Conservation (phyloP, 495 filamentous ascomycete species). For the Xylaria intraflava region DNA sequence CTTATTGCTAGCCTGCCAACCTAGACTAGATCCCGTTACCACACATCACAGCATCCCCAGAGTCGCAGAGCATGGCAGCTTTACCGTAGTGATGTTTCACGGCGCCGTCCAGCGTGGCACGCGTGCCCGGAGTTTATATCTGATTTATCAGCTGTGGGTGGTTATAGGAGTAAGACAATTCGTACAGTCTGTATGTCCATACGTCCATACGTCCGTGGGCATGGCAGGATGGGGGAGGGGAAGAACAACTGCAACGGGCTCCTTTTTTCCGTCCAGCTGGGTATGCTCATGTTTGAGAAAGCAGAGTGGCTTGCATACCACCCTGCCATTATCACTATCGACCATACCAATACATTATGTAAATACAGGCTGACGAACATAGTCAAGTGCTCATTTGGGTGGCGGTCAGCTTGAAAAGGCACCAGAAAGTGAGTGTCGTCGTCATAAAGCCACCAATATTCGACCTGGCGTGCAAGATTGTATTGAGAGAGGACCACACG, state of each 20-base stretch:
- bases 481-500: too few species aligned
- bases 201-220: neutral
- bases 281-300: neutral
- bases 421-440: too few species aligned
- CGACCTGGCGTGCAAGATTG: too few species aligned
- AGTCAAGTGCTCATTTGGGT: too few species aligned
- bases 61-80: neutral
- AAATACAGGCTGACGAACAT: too few species aligned
- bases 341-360: too few species aligned
- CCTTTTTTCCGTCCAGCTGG: neutral
- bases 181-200: too few species aligned
- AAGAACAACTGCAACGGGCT: neutral
- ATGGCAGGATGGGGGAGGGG: neutral
- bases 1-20: neutral
- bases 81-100: constrained; percentile 1
- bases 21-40: constrained; percentile 11
- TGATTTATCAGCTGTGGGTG: neutral
- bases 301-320: constrained; percentile 8
- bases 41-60: constrained; percentile 1
- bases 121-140: neutral
- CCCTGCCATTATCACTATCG: neutral
- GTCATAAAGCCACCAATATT: neutral
- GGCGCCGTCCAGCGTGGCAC: too few species aligned
- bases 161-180: too few species aligned
- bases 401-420: too few species aligned